Evolutionary conservation across 2,329 filamentous ascomycete genomes (phyloP).

Genomic region (Cordyceps farinosa): DNA sequence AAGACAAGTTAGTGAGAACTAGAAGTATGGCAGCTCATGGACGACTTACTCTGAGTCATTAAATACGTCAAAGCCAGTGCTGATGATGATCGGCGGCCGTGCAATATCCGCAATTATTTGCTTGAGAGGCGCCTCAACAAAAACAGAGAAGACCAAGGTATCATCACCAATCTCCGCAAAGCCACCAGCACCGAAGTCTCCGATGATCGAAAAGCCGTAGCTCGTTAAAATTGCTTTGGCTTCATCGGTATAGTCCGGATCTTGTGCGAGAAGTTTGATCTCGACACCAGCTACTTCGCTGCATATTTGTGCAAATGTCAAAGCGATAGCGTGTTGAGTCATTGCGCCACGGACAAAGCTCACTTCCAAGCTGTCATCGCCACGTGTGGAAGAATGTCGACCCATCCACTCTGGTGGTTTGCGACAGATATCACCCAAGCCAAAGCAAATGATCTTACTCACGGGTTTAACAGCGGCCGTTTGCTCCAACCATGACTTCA

Average conservation of each 20-base stretch:
- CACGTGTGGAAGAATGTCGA: not conserved
- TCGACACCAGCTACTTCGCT: not conserved
- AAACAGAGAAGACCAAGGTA: conserved; percentile 18
- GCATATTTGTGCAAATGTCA: not conserved
- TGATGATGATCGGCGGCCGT: conserved; percentile 17
- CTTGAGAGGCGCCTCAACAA: conserved; percentile 20
- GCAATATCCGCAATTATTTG: conserved; percentile 24
- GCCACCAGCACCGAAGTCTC: conserved; percentile 14
- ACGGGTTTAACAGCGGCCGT: not conserved
- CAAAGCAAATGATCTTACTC: conserved; percentile 14
- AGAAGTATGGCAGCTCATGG: too few species aligned
- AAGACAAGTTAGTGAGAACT: too few species aligned
- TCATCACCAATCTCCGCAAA: conserved; percentile 23
- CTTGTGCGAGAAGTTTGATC: conserved; percentile 13
- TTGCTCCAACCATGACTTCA: not conserved
- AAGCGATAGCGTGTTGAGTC: not conserved
- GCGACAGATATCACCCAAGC: conserved; percentile 13
- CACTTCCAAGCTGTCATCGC: not conserved
- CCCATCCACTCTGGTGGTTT: conserved; percentile 3
- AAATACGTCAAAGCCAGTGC: not conserved
- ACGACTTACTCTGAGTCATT: conserved; percentile 1
- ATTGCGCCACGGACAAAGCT: not conserved
- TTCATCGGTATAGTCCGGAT: conserved; percentile 16
- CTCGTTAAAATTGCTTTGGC: conserved; percentile 5
- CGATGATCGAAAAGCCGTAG: conserved; percentile 17